phyloP scores from a whole-genome alignment of 2,329 filamentous ascomycete species.

The Colletotrichum karsti region DNA sequence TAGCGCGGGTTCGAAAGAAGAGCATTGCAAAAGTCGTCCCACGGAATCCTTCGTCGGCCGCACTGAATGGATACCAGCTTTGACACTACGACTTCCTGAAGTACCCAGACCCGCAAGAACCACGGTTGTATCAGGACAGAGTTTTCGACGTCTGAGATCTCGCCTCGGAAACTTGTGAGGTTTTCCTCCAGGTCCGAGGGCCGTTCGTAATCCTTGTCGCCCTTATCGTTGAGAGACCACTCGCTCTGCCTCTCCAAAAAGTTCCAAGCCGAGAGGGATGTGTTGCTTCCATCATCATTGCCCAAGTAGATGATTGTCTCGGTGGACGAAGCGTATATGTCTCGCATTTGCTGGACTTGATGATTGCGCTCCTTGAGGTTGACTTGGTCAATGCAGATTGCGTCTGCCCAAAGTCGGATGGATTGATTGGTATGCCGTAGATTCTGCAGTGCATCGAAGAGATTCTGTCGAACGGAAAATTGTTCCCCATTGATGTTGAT shows the following conservation, averaged over 20 bases:
- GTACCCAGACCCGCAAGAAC: background rate
- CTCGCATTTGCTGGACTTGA: background rate
- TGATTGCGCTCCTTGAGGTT: background rate
- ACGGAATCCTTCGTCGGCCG: background rate
- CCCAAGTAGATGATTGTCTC: background rate
- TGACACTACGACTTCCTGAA: background rate
- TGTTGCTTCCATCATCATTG: accelerated
- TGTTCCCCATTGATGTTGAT: background rate
- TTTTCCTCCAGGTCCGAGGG: background rate
- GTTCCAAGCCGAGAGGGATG: background rate
- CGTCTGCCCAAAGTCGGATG: background rate
- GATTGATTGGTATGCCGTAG: background rate
- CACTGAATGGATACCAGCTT: background rate
- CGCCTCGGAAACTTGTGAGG: background rate
- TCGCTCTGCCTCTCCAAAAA: background rate
- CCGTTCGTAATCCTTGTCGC: background rate
- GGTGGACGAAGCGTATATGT: background rate
- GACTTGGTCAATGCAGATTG: background rate
- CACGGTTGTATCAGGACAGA: background rate
- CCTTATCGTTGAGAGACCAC: background rate
- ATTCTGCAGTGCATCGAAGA: background rate
- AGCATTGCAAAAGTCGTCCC: background rate
- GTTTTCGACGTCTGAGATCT: background rate
- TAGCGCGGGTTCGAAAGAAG: accelerated
- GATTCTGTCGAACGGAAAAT: background rate